These are phyloP conservation scores for Chaetothyriales sp. DNA, from an alignment of 2,329 filamentous ascomycete genomes.

Conservation along the genomic window DNA sequence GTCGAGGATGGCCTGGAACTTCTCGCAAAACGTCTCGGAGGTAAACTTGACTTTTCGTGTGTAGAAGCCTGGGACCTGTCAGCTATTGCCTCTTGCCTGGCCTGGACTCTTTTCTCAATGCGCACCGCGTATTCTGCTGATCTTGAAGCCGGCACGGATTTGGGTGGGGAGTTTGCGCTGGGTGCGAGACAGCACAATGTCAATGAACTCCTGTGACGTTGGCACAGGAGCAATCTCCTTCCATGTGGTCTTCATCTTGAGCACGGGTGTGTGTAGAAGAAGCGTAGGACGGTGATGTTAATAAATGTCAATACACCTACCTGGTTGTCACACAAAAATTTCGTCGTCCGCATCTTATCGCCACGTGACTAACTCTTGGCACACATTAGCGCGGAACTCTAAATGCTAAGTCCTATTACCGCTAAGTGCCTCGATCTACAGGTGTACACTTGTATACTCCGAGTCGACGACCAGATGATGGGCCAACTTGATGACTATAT, in stretches of 20 bases:
- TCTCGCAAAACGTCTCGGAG: constrained; percentile 90
- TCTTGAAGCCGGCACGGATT: constrained; percentile 91
- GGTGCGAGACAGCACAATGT: constrained; percentile 88
- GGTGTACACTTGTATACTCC: too few relatives aligned
- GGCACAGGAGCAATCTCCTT: constrained; percentile 71
- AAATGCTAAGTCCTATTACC: background rate
- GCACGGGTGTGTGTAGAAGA: constrained; percentile 10
- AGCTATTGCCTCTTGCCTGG: constrained; percentile 11
- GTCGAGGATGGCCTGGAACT: constrained; percentile 77
- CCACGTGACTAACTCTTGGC: background rate
- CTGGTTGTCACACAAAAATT: background rate
- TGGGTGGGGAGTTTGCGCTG: constrained; percentile 88
- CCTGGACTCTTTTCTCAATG: constrained; percentile 3
- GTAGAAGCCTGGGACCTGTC: constrained; percentile 55
- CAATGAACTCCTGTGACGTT: constrained; percentile 86
- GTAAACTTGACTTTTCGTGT: constrained; percentile 98
- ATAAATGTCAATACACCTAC: background rate
- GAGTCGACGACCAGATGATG: constrained; percentile 9
- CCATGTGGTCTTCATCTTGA: constrained; percentile 44
- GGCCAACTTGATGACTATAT: background rate
- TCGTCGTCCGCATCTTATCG: background rate
- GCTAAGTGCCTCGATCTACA: too few relatives aligned
- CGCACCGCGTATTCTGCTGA: constrained; percentile 65
- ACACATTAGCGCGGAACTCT: background rate
- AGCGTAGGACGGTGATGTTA: background rate